Conservation (phyloP, 1,139 yeast genomes). For the Debaryomyces udenii region DNA sequence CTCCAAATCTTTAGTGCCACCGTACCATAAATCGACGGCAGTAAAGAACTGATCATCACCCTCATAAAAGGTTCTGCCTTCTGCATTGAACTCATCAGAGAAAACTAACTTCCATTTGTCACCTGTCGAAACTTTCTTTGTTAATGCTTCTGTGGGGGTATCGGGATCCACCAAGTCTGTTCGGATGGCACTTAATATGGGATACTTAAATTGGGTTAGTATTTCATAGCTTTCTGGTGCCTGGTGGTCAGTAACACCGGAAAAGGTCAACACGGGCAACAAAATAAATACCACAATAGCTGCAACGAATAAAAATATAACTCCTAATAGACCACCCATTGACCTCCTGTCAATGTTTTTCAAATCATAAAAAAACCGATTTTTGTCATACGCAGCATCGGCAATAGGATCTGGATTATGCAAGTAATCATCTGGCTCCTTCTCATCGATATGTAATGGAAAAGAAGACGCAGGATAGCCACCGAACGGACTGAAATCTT, state of each 20-base stretch:
- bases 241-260: conserved; percentile 55
- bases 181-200: conserved; percentile 62
- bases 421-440: conserved; percentile 87
- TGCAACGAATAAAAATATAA: conserved; percentile 59
- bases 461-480: conserved; percentile 90
- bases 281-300: conserved; percentile 66
- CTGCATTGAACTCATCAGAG: conserved; percentile 81
- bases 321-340: conserved; percentile 60
- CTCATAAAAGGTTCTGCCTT: conserved; percentile 79
- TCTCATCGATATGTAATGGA: conserved; percentile 84
- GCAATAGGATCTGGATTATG: conserved; percentile 93
- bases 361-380: conserved; percentile 60
- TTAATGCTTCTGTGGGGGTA: conserved; percentile 62
- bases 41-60: conserved; percentile 87
- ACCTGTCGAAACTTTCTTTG: conserved; percentile 54
- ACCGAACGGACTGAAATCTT: conserved; percentile 79
- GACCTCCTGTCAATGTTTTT: conserved; percentile 62
- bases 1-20: conserved; percentile 79
- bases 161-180: conserved; percentile 72
- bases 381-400: conserved; percentile 76
- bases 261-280: conserved; percentile 72
- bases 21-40: conserved; percentile 75
- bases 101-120: conserved; percentile 70
- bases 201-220: conserved; percentile 61
- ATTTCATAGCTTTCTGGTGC: conserved; percentile 41